phyloP scores from a whole-genome alignment of 345 rosid genomes.

The Boechera stricta region DNA sequence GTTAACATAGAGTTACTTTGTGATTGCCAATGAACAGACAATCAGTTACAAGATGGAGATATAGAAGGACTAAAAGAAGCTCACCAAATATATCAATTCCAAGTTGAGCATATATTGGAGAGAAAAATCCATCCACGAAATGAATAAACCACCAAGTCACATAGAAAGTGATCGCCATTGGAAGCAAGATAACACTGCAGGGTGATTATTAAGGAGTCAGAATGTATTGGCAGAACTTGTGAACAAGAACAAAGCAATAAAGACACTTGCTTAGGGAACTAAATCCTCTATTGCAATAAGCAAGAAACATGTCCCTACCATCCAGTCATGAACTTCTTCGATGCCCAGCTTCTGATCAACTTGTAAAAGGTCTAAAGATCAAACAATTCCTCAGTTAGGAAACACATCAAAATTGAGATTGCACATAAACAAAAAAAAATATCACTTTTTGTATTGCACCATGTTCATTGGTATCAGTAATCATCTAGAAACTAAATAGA shows the following conservation, averaged over 20 bases:
- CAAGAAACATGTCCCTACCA: conserved; percentile 56
- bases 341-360: conserved; percentile 96
- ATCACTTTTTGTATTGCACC: background rate
- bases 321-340: conserved; percentile 99
- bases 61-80: conserved; percentile 26
- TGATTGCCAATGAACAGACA: background rate
- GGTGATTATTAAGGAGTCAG: conserved; percentile 37
- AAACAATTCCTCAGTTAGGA: background rate
- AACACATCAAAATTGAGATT: background rate
- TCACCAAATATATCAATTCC: conserved; percentile 94
- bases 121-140: conserved; percentile 97
- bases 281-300: background rate
- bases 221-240: conserved; percentile 13
- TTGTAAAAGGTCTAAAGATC: conserved; percentile 74
- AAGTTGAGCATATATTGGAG: conserved; percentile 90
- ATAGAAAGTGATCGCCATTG: conserved; percentile 93
- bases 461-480: background rate
- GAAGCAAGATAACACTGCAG: conserved; percentile 94
- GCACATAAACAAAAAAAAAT: background rate
- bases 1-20: background rate
- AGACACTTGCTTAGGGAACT: background rate
- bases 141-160: conserved; percentile 99
- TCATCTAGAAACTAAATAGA: background rate
- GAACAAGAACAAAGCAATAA: background rate
- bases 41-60: background rate